Base-by-base conservation (phyloP, 352 stramenopile species). In the Phytophthora agathidicida region DNA sequence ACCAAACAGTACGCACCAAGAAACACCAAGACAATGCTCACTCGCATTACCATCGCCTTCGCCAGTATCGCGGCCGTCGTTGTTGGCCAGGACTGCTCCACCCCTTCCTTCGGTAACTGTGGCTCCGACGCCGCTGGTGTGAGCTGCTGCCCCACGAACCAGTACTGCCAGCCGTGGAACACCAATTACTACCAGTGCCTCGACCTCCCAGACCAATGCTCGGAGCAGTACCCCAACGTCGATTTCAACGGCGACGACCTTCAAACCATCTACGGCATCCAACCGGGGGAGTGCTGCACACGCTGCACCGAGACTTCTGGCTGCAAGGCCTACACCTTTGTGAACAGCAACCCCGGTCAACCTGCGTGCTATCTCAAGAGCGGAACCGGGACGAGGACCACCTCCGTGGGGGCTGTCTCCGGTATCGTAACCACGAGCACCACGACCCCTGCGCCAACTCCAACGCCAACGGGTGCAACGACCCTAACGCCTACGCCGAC, bases 161-260 rank as follows among this genome's bases (percentile, higher is more conserved):
- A 62, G 19, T 86, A 80, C 65, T 87, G 77, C 66, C 74, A 83
- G 61, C 77, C 74, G 16, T 85, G 74, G 69, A 75, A 82, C 63
- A 42, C 52, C 1, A 39, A 41, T 3, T 85, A 80, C 73, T 87
- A 70, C 50, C 61, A 69, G 46, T 72, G 67, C 48, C 39, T 75
- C 9, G 16, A 43, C 4, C 17, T 33, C 14, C 67, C 61, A 4
- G n/a, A 35, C 1, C 31, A 68, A 28, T 75, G 65, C 48, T 26
- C 61, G 10, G 30, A 65, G 30, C 66, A 74, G 39, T 37, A 64
- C 19, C 64, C 66, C 10, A 60, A 68, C 58, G 53, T 70, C 9
- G 64, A 77, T 38, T 63, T 72, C 30, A 65, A 66, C 36, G 70
- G 67, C n/a, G n/a, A n/a, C n/a, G n/a, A n/a, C n/a, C n/a, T n/a